Evolutionary conservation across 2,329 filamentous ascomycete species (phyloP).

Genomic region (Claviceps monticola): DNA sequence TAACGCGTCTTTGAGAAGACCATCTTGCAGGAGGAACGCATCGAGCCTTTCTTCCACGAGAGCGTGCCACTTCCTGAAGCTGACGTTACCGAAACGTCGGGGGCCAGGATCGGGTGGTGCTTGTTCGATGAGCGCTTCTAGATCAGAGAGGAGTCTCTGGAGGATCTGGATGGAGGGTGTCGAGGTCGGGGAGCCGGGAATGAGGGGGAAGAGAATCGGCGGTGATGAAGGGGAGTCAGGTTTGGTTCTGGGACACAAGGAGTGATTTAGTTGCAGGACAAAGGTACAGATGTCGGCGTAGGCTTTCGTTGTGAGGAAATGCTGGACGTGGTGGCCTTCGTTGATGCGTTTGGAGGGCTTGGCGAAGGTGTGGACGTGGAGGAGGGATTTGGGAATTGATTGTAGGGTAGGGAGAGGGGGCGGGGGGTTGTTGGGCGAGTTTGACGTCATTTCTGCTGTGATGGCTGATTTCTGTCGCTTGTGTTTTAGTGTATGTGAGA

Average conservation of each 20-base stretch:
- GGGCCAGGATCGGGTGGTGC: constrained; percentile 77
- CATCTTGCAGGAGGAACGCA: constrained; percentile 14
- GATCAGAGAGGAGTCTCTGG: constrained; percentile 48
- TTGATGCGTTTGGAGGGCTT: constrained; percentile 70
- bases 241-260: constrained; percentile 59
- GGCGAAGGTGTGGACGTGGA: constrained; percentile 38
- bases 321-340: constrained; percentile 65
- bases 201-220: constrained; percentile 27
- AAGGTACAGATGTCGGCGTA: constrained; percentile 83
- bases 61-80: constrained; percentile 73
- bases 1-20: constrained; percentile 17
- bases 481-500: too few species aligned
- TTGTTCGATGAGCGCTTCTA: constrained; percentile 57
- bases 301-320: constrained; percentile 67
- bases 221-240: constrained; percentile 9
- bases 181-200: constrained; percentile 24
- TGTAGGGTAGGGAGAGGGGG: constrained; percentile 22
- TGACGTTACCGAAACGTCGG: constrained; percentile 80
- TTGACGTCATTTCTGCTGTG: neutral
- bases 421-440: constrained; percentile 6
- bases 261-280: constrained; percentile 76
- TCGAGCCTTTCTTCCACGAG: constrained; percentile 48
- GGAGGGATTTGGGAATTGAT: constrained; percentile 32
- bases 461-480: neutral
- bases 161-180: constrained; percentile 47